These are phyloP conservation scores for Sorghum bicolor DNA, from an alignment of 176 grass and related monocot genomes.

Conservation along the genomic window DNA sequence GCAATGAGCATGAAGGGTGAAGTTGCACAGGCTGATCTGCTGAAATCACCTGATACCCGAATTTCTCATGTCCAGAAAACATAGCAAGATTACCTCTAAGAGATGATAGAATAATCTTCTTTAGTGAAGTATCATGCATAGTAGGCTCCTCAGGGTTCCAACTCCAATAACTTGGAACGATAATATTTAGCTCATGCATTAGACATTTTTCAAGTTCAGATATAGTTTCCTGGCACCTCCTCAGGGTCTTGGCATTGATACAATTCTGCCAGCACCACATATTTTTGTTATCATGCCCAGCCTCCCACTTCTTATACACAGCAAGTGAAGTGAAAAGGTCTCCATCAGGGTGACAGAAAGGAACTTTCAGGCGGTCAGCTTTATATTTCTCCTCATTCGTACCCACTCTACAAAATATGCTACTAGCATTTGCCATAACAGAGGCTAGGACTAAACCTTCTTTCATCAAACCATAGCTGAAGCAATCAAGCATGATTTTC, in stretches of 20 bases:
- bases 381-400: constrained; percentile 77
- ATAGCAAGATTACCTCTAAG: constrained; percentile 82
- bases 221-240: constrained; percentile 78
- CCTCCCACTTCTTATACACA: constrained; percentile 97
- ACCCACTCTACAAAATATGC: constrained; percentile 97
- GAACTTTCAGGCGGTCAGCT: constrained; percentile 78
- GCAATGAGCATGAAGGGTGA: constrained; percentile 85
- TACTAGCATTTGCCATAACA: constrained; percentile 93
- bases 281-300: constrained; percentile 55
- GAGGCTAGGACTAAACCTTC: constrained; percentile 88
- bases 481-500: constrained; percentile 94
- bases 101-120: constrained; percentile 75
- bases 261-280: constrained; percentile 94
- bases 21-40: constrained; percentile 71
- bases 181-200: constrained; percentile 67
- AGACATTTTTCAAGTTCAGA: constrained; percentile 79
- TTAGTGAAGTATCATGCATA: constrained; percentile 57
- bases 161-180: constrained; percentile 75
- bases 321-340: constrained; percentile 93
- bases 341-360: constrained; percentile 78
- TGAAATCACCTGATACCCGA: constrained; percentile 86
- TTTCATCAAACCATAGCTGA: constrained; percentile 60
- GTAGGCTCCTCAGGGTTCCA: constrained; percentile 71
- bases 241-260: constrained; percentile 93
- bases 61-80: constrained; percentile 75